Evolutionary conservation across 192 early-diverging fungal species (phyloP), one percentile per base, ranked within the genome.

Genomic region (Coemansia sp.): DNA sequence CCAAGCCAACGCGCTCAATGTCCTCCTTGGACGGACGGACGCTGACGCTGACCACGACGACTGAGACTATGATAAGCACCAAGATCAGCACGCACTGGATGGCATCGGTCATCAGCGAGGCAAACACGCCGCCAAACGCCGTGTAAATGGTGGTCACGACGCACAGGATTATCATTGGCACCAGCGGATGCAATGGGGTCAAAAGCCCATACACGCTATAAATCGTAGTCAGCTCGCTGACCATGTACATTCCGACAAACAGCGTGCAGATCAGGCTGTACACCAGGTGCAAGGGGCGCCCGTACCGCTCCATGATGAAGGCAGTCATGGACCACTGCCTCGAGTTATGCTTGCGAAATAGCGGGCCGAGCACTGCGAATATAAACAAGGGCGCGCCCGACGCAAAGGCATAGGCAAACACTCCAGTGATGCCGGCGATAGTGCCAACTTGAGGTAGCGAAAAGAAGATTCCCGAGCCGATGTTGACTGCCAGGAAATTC

Each of bases 71-170:
- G 62, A 89, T 78, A 49, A 91, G 76, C 55, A 78, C 68, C 20
- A 87, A 75, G n/a, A 86, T 82, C 72, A 92, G 73, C 33, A 81
- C 65, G 43, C 81, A 86, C 73, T 91, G 87, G 41, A 86, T 83
- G 27, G 87, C 85, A 69, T 92, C 90, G 12, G 90, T 89, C 62
- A 91, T 68, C 44, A 91, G 79, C 66, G 87, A 88, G n/a, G 88
- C 88, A 66, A 86, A 87, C 16, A 91, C 84, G 20, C 90, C 90
- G 71, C 90, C 89, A 53, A 87, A 87, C 6, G 88, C 87, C 10
- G 90, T 91, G 66, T 91, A 91, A 22, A 89, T 83, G 8, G 90
- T 89, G 3, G 89, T 91, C 38, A 91, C 76, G 10, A 89, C 69
- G 46, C 88, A 88, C 36, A 90, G 85, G 16, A 87, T 66, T 38